Base-by-base conservation (phyloP, 805 yeast species). In the Saturnispora bothae region DNA sequence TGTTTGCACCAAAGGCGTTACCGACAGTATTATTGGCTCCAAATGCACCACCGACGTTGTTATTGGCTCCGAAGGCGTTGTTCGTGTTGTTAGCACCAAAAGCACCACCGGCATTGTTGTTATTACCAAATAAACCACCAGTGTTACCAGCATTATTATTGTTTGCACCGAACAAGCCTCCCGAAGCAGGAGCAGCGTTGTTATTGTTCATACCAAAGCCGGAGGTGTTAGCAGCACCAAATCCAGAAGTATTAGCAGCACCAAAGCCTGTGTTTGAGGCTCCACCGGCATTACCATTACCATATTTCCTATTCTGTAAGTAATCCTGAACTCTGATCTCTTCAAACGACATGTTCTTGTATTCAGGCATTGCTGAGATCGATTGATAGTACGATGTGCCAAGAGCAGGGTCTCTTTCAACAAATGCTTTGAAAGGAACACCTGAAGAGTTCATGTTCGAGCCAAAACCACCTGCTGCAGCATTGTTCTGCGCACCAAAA, bases 281-380 rank as follows among this genome's bases (percentile, higher is more conserved):
- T 3, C 43, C 6, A 10, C 37, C 42, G 18, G 50, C 53, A 36
- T 45, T 73, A 13, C 83, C 88, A 45, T 46, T 74, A 12, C 83
- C 88, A 45, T 46, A 74, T 43, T 74, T 69, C 52, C 92, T 69
- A 39, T 73, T 74, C 46, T 76, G 82, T 49, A 76, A 74, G 56
- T 92, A 92, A 61, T 92, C 99, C 57, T 81, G 89, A 48, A 71
- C 64, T 54, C 99, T 73, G 58, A 92, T 71, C 56, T 92, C 98
- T 57, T 86, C 96, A 52, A 78, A 72, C 0, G 95, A 83, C 50
- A 59, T 83, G 48, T 77, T 76, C 49, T 70, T 71, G 55, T 89
- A 92, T 57, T 85, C 95, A 4, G 94, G 95, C 96, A 92, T 88
- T 32, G 83, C 72, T 9, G 83, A 65, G 44, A 92, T 80, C 48